Evolutionary conservation across 371 early-diverging fungal genomes (phyloP).

Genomic region (Apophysomyces ossiformis): DNA sequence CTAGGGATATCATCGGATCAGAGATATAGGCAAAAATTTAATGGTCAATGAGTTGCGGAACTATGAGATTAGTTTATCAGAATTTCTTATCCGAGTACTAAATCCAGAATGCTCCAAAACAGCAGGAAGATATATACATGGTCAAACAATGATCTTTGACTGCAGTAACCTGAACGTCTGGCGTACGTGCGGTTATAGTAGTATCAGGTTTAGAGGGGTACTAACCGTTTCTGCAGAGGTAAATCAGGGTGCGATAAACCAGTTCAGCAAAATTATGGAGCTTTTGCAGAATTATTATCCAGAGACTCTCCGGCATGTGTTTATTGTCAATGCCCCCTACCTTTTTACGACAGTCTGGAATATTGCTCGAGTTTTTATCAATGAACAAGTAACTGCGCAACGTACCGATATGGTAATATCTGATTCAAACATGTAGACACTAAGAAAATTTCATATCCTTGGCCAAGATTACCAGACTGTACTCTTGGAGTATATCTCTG

Average conservation of each 20-base stretch:
- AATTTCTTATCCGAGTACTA: constrained; percentile 70
- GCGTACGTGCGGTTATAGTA: constrained; percentile 43
- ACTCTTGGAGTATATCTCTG: constrained; percentile 70
- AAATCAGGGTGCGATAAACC: constrained; percentile 71
- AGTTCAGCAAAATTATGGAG: constrained; percentile 72
- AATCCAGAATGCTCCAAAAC: constrained; percentile 71
- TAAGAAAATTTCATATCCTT: constrained; percentile 76
- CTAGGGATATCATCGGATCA: constrained; percentile 73
- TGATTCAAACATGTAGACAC: constrained; percentile 35
- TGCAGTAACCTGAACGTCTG: constrained; percentile 73
- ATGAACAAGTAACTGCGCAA: constrained; percentile 54
- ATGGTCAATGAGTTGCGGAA: constrained; percentile 64
- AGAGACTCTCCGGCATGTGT: constrained; percentile 76
- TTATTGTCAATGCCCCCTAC: constrained; percentile 80
- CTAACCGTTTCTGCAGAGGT: constrained; percentile 47
- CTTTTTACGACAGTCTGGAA: constrained; percentile 80
- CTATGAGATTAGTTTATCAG: constrained; percentile 74
- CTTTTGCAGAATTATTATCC: constrained; percentile 82
- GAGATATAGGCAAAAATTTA: constrained; percentile 65
- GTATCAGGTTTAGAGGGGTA: background rate
- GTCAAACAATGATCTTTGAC: constrained; percentile 84
- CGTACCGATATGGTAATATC: too few species aligned
- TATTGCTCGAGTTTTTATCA: constrained; percentile 73
- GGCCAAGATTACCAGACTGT: constrained; percentile 61
- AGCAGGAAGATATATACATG: constrained; percentile 67